Conservation (phyloP, 2,329 filamentous ascomycete species). For the Fusarium foetens region DNA sequence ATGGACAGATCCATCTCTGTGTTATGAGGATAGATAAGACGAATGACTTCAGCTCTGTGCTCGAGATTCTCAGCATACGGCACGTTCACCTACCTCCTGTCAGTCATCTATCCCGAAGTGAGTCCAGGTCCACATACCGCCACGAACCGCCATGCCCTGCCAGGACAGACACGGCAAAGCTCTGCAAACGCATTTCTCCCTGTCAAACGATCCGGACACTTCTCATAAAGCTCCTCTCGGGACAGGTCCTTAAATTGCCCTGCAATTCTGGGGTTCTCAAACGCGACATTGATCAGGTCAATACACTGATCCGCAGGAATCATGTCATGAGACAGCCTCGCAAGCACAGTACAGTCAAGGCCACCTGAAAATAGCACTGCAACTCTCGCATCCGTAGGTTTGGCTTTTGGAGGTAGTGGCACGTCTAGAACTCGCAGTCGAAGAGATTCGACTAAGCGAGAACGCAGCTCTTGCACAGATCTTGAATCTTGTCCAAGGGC, state of each 20-base stretch:
- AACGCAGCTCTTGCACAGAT: conserved; percentile 64
- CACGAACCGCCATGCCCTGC: conserved; percentile 83
- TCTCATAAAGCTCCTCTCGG: conserved; percentile 70
- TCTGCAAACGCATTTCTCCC: conserved; percentile 84
- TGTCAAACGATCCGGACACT: conserved; percentile 90
- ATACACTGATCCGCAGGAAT: conserved; percentile 75
- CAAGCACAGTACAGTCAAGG: conserved; percentile 89
- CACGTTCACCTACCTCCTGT: conserved; percentile 71
- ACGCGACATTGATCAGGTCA: conserved; percentile 94
- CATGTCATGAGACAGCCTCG: conserved; percentile 81
- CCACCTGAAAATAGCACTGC: conserved; percentile 94
- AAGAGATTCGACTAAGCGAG: conserved; percentile 70
- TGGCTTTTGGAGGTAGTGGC: conserved; percentile 62
- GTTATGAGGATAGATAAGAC: conserved; percentile 90
- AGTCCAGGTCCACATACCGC: conserved; percentile 57
- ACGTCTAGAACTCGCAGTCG: conserved; percentile 72
- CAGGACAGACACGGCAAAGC: conserved; percentile 73
- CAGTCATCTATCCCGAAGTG: not conserved
- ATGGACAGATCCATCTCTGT: conserved; percentile 99
- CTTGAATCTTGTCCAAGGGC: conserved; percentile 49
- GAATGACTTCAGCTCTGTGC: conserved; percentile 75
- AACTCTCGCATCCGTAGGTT: conserved; percentile 61
- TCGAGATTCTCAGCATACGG: conserved; percentile 78
- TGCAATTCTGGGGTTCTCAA: conserved; percentile 86
- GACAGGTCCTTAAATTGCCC: conserved; percentile 58